Conservation (phyloP, 2,329 filamentous ascomycete species). For the Stagonosporopsis tanaceti region DNA sequence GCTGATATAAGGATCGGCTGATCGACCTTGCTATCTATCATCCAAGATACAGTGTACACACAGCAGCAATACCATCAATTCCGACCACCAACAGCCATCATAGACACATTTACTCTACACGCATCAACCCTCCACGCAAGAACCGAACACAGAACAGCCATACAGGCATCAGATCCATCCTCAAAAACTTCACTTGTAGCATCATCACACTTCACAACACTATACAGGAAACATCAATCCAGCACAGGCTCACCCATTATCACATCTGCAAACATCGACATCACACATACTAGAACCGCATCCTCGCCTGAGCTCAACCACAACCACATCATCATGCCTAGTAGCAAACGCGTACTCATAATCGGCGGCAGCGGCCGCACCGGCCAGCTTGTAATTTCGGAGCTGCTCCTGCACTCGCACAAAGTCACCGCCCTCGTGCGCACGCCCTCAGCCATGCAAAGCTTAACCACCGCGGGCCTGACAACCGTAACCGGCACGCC, state of each 20-base stretch:
- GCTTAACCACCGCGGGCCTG: constrained; percentile 38
- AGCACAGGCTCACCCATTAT: too few relatives aligned
- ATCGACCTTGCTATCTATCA: not conserved
- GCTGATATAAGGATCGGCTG: not conserved
- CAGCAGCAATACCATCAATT: not conserved
- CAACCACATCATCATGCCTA: constrained; percentile 4
- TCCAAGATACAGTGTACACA: not conserved
- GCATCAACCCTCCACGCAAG: not conserved
- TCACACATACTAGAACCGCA: not conserved
- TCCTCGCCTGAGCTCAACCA: not conserved
- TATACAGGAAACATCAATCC: not conserved
- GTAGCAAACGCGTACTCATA: constrained; percentile 53
- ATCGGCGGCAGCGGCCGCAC: constrained; percentile 59
- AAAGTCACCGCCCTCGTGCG: constrained; percentile 58
- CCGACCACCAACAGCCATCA: not conserved
- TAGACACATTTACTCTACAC: not conserved
- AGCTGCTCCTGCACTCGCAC: constrained; percentile 52
- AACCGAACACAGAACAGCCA: too few relatives aligned
- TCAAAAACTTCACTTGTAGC: too few relatives aligned
- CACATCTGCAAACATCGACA: not conserved
- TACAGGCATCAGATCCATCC: too few relatives aligned
- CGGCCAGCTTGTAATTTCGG: constrained; percentile 54
- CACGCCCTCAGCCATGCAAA: constrained; percentile 44
- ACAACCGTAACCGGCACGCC: constrained; percentile 52
- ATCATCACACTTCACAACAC: too few relatives aligned